Percentiles rank a stretch among this genome's conserved stretches.
These are phyloP conservation scores for Cicer cuneatum DNA, from an alignment of 306 rosid species.

Conservation along the genomic window DNA sequence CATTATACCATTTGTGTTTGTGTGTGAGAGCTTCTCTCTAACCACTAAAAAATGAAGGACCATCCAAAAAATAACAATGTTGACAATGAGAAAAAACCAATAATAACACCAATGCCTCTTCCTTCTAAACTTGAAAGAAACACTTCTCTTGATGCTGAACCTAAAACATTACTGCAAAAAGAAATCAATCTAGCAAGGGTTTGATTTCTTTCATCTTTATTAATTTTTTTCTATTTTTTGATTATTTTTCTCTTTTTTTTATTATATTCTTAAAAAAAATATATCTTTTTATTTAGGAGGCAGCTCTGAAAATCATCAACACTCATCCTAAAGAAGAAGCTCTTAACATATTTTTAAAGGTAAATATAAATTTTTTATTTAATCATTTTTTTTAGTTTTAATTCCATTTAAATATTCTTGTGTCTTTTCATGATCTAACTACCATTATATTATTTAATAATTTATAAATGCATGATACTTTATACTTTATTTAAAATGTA, in stretches of 20 bases:
- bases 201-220: background rate
- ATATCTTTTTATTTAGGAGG: no score
- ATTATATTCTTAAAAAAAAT: background rate
- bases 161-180: slow-evolving; percentile 46
- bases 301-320: slow-evolving; percentile 44
- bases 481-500: no score
- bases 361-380: background rate
- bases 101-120: background rate
- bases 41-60: background rate
- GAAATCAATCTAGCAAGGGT: slow-evolving; percentile 56
- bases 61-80: background rate
- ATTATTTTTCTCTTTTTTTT: no score
- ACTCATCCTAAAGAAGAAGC: slow-evolving; percentile 52
- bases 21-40: background rate
- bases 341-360: slow-evolving; percentile 47
- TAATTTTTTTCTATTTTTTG: background rate
- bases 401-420: background rate
- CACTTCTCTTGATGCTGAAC: slow-evolving; percentile 54
- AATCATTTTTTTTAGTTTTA: background rate
- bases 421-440: slow-evolving; percentile 12
- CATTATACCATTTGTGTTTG: background rate
- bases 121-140: slow-evolving; percentile 43
- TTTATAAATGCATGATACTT: background rate
- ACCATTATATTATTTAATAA: background rate
- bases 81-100: slow-evolving; percentile 12